Evolutionary conservation across 1,284 basidiomycete genomes (phyloP).

Genomic region (Ganoderma meredithae): DNA sequence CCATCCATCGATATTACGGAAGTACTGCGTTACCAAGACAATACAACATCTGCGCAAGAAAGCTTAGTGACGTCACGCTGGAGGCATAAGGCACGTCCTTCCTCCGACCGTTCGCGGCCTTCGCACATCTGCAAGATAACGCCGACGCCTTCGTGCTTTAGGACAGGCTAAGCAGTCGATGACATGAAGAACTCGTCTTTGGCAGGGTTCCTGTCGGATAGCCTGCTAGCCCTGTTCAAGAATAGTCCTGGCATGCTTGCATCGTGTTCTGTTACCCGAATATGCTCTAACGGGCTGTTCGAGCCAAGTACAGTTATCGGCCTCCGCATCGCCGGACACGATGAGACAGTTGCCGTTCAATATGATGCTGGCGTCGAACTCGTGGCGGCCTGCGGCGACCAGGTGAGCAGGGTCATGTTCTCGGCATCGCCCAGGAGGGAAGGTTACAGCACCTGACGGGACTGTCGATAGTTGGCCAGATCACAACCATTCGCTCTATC

Average conservation of each 20-base stretch:
- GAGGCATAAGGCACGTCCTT: not conserved
- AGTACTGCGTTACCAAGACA: not conserved
- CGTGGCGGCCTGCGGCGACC: not conserved
- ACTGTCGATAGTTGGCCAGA: not conserved
- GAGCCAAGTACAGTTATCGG: not conserved
- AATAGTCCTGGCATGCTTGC: not conserved
- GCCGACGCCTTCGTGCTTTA: not conserved
- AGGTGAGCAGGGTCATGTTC: not conserved
- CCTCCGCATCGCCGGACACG: not conserved
- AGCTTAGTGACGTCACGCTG: not conserved
- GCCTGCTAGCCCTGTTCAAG: not conserved
- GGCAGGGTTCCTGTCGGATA: not conserved
- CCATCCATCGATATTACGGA: not conserved
- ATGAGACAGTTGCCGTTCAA: not conserved
- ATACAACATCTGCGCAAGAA: not conserved
- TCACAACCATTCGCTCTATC: not conserved
- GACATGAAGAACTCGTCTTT: not conserved
- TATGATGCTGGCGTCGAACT: not conserved
- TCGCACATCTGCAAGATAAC: not conserved
- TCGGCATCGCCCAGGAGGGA: not conserved
- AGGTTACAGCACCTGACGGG: not conserved
- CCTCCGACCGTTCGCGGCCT: not conserved
- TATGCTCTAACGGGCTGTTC: not conserved
- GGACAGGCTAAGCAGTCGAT: not conserved
- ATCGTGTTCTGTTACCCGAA: conserved; percentile 1